Evolutionary conservation across 805 yeast genomes (phyloP).

Genomic region (Teunomyces gatunensis): DNA sequence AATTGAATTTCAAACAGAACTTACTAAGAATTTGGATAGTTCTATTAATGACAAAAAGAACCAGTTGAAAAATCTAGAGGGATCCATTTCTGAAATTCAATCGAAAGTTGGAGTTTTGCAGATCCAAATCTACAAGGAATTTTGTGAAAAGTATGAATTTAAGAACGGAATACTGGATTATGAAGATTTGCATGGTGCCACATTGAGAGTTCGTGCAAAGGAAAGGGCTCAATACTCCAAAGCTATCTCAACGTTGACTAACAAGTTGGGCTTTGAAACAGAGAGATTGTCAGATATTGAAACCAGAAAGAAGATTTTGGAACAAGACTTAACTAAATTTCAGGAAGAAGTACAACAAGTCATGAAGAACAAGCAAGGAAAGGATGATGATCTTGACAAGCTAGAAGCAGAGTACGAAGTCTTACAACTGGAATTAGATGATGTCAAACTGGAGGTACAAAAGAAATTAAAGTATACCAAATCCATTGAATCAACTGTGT

Average conservation of each 20-base stretch:
- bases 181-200: constrained; percentile 64
- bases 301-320: constrained; percentile 44
- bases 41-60: constrained; percentile 15
- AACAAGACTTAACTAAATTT: constrained; percentile 35
- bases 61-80: constrained; percentile 12
- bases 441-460: constrained; percentile 1
- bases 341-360: constrained; percentile 30
- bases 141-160: constrained; percentile 57
- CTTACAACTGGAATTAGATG: constrained; percentile 2
- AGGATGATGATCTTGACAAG: constrained; percentile 20
- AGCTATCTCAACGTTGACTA: constrained; percentile 59
- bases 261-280: constrained; percentile 61
- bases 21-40: constrained; percentile 17
- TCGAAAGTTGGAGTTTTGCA: constrained; percentile 33
- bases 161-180: constrained; percentile 57
- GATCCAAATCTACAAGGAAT: constrained; percentile 44
- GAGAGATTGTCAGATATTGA: constrained; percentile 56
- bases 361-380: constrained; percentile 30
- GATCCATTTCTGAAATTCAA: constrained; percentile 20
- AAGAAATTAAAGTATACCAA: constrained; percentile 28
- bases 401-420: constrained; percentile 30
- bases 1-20: constrained; percentile 44
- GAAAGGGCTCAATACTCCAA: constrained; percentile 61
- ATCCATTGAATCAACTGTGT: constrained; percentile 27
- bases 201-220: constrained; percentile 52